These are phyloP conservation scores for Stephanodiscus minutulus DNA, from an alignment of 108 stramenopile species.

Conservation along the genomic window DNA sequence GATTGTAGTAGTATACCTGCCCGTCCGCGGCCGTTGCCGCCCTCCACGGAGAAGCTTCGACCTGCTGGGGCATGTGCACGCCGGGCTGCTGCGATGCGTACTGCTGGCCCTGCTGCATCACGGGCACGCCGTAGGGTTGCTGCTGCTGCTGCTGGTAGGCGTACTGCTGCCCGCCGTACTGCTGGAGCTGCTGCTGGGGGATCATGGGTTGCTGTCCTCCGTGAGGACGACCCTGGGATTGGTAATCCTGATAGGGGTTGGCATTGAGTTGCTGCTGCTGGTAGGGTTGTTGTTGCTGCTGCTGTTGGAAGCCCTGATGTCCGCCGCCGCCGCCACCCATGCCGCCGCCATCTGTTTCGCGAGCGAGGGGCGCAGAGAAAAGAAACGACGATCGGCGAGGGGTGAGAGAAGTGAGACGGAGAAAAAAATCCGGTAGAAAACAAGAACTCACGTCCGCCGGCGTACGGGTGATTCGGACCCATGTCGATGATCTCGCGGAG, in stretches of 20 bases:
- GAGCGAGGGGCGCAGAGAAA: background rate
- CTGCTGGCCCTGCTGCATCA: conserved; percentile 4
- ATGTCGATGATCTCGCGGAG: conserved; percentile 84
- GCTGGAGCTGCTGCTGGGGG: conserved; percentile 32
- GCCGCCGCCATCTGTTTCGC: conserved; percentile 47
- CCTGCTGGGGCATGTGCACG: conserved; percentile 22
- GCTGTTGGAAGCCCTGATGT: conserved; percentile 50
- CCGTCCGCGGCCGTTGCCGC: conserved; percentile 74
- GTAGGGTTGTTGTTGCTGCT: conserved; percentile 42
- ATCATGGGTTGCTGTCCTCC: background rate
- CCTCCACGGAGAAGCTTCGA: conserved; percentile 62
- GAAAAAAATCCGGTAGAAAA: conserved; percentile 1
- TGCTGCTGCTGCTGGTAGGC: conserved; percentile 40
- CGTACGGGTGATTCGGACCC: conserved; percentile 87
- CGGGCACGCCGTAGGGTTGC: background rate
- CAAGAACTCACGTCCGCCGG: conserved; percentile 61
- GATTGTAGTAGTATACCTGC: conserved; percentile 92
- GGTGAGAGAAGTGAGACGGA: background rate
- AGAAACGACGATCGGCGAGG: background rate
- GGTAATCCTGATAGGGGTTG: conserved; percentile 9
- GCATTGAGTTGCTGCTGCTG: conserved; percentile 34
- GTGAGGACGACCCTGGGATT: background rate
- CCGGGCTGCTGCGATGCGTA: conserved; percentile 10
- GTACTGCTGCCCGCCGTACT: conserved; percentile 44
- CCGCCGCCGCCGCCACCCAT: conserved; percentile 36